Base-by-base conservation (phyloP, 2,329 filamentous ascomycete species). In the Corniculantispora saksenae region DNA sequence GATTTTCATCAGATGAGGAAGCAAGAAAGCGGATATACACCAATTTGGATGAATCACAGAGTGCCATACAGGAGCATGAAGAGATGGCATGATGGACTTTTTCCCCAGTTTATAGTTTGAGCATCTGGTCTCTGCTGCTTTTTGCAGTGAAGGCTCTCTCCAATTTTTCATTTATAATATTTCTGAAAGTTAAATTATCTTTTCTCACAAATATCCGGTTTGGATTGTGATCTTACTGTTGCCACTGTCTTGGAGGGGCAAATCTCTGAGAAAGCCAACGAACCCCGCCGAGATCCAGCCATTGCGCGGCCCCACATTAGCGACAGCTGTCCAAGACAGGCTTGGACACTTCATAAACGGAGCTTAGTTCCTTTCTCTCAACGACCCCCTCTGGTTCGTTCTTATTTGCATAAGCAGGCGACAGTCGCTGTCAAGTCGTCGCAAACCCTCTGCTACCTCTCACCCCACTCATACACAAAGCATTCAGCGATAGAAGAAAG, bases 21-120 rank as follows among this genome's bases (percentile, higher is more conserved):
- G 53, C 29, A 40, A 40, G 51, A 54, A 61, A 45, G 60, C 38
- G 60, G 27, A 57, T 57, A 63, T 63, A 63, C 53, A 57, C 61
- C 61, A 57, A 63, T 56, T 63, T 63, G 60, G 60, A 62, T 62
- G 61, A 57, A 48, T 48, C 57, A 56, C 61, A 63, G 61, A 57
- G 53, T 63, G 61, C 61, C 61, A 57, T 9, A 50, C 53, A 21
- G 27, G 29, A 63, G 40, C 61, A 48, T 56, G 29, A 57, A 40
- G 43, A 56, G n/a, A 57, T 27, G 43, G 61, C 61, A 56, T 63
- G 29, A 48, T 48, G 53, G 29, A 27, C 21, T 29, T 58, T 43
- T 59, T 15, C 48, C n/a, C 29, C 23, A 29, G 55, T 50, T 50
- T 38, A 55, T 62, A 63, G 51, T 57, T 63, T 57, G 29, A 63